Evolutionary conservation across 441 rosid genomes (phyloP), one percentile per base, ranked within the genome.

Genomic region (Syzygium malaccense): DNA sequence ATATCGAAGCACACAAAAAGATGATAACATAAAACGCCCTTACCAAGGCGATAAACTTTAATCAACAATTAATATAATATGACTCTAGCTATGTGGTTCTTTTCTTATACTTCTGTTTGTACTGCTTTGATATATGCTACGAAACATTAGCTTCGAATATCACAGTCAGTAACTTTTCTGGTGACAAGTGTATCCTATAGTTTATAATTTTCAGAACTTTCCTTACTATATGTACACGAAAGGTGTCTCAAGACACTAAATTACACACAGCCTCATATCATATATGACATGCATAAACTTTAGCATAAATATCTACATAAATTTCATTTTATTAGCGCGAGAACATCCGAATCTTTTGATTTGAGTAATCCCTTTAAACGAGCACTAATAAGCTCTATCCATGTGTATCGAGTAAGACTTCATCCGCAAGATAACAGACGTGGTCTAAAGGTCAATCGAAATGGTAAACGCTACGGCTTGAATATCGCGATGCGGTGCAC

Each of bases 201-300:
- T 33, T 20, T 37, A 33, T 10, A 2, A 0, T 0, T 3, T 66
- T 32, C 6, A 23, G 0, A 10, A 71, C 14, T 71, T 71, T 37
- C 17, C 4, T 71, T 1, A 6, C 8, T 71, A 5, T 10, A 33
- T 1, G 15, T 5, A 33, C 26, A 33, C 79, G 10, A 68, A 0
- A 20, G 8, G 49, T 7, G 0, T 11, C 4, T 1, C 7, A 33
- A 0, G 0, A 32, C 2, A 68, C 79, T 8, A 32, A 33, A 18
- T 37, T 71, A 23, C 28, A 20, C 48, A 71, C 3, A 0, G 4
- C 15, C 13, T 1, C 4, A 10, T 19, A 71, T 33, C 26, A 33
- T 71, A 71, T 20, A 5, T 37, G 12, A 20, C 4, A 33, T 33
- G 11, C 28, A 19, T 37, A 37, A 71, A 19, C 1, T 71, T 20